Evolutionary conservation across 495 filamentous ascomycete genomes (phyloP), one percentile per base, ranked within the genome.

Genomic region (Aspergillus steynii): DNA sequence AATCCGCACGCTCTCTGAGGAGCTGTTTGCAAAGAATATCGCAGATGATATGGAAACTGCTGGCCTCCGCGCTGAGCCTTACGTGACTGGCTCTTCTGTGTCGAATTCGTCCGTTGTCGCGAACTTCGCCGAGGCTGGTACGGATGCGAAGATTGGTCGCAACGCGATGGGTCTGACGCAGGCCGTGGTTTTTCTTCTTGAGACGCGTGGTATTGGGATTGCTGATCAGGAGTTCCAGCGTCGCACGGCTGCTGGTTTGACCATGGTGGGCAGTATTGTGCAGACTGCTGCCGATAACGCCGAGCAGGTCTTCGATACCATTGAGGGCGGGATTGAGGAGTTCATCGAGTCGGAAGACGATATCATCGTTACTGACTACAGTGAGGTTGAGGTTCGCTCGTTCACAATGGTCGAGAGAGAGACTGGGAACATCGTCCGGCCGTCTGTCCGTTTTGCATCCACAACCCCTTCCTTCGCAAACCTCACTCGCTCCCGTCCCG

Each of bases 211-310:
- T 12, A 58, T 58, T 29, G 55, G 31, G 26, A 28, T 58, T 2
- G 55, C 55, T 7, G 55, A 58, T 31, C 55, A 58, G 45, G 55
- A 58, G 46, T 58, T 58, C 55, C 55, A 58, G 46, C 55, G 55
- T n/a, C 55, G 55, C 46, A 58, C 55, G 6, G 55, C 55, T 6
- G 55, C 55, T 46, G 55, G 55, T 1, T 28, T 58, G 9, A 58
- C 55, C 55, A 58, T 58, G 55, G 28, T 58, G 27, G 46, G 55
- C 26, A 58, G 55, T n/a, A 58, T 58, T 29, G 55, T 58, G 45
- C 55, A 58, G 45, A 58, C 55, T 2, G 55, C 55, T 6, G 55
- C 55, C 27, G 55, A 58, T n/a, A 28, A 58, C 42, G 55, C 55
- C 55, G 15, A 49, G 42, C 2, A 58, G 55, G 55, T 58, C 14